Percentiles rank a stretch among this genome's conserved stretches.
Conservation (phyloP, 139 green algal species). For the Volvox reticuliferus region DNA sequence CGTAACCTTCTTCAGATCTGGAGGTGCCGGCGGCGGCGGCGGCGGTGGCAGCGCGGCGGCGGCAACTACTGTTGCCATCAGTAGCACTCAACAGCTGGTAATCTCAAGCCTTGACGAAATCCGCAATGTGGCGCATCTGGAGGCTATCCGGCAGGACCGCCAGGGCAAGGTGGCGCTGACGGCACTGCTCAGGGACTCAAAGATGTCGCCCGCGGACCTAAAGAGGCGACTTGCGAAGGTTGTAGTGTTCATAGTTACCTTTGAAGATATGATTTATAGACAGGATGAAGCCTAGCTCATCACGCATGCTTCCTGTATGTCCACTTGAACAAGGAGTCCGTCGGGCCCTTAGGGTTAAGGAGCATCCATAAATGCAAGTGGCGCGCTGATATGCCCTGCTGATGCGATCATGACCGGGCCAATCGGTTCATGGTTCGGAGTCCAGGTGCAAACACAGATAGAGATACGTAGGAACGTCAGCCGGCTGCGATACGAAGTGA, state of each 20-base stretch:
- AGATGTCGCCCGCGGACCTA: not conserved
- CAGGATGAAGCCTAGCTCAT: not conserved
- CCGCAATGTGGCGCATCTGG: not conserved
- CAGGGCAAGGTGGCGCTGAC: slow-evolving; percentile 6
- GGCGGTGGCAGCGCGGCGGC: not conserved
- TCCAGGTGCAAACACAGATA: too few species aligned
- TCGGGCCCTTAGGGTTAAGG: too few species aligned
- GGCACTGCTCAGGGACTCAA: not conserved
- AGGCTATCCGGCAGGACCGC: not conserved
- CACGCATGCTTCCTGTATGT: too few species aligned
- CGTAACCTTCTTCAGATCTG: slow-evolving; percentile 16
- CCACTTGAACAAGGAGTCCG: too few species aligned
- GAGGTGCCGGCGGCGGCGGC: not conserved
- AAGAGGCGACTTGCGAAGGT: not conserved
- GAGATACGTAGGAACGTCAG: too few species aligned
- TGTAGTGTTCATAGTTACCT: not conserved
- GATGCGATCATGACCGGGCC: not conserved
- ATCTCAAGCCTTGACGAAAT: not conserved
- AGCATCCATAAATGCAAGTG: not conserved
- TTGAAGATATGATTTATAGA: not conserved
- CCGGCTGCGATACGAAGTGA: too few species aligned
- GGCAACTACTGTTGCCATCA: not conserved
- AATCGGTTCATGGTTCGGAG: too few species aligned
- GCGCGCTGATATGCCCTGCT: not conserved
- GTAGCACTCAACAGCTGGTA: not conserved